Evolutionary conservation across 2,329 filamentous ascomycete species (phyloP).

Genomic region (Ophiostoma pallidulum): DNA sequence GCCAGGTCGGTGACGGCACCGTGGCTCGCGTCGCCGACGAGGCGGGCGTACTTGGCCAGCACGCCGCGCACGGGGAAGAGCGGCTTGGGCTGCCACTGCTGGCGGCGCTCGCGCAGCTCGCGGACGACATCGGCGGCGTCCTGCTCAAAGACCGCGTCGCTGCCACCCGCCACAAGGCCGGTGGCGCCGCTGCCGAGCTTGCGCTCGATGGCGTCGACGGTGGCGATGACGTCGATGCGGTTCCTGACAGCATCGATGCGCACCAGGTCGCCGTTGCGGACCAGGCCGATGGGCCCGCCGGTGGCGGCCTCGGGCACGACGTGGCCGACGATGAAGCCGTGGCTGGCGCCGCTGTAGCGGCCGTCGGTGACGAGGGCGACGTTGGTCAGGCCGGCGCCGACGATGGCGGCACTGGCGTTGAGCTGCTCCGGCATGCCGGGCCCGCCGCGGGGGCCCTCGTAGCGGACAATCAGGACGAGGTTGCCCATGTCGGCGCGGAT

Average conservation of each 20-base stretch:
- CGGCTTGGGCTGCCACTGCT: conserved; percentile 56
- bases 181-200: conserved; percentile 28
- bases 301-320: conserved; percentile 84
- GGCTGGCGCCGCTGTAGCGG: conserved; percentile 75
- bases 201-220: conserved; percentile 28
- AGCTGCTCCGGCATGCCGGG: conserved; percentile 96
- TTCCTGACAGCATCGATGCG: conserved; percentile 81
- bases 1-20: conserved; percentile 73
- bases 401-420: conserved; percentile 78
- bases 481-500: conserved; percentile 53
- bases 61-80: conserved; percentile 71
- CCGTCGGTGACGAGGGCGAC: conserved; percentile 90
- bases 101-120: conserved; percentile 52
- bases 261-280: conserved; percentile 69
- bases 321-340: conserved; percentile 91
- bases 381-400: conserved; percentile 82
- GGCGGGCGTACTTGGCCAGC: conserved; percentile 77
- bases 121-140: conserved; percentile 21
- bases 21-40: conserved; percentile 86
- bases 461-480: conserved; percentile 80
- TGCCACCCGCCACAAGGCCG: too few relatives aligned
- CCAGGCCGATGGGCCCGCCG: conserved; percentile 79
- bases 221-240: conserved; percentile 54
- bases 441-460: conserved; percentile 87
- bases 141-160: too few relatives aligned